A percentile compares a stretch with the other conserved stretches of the same genome.
These are phyloP conservation scores for Mycena vulgaris DNA, from an alignment of 768 basidiomycete species.

Conservation along the genomic window DNA sequence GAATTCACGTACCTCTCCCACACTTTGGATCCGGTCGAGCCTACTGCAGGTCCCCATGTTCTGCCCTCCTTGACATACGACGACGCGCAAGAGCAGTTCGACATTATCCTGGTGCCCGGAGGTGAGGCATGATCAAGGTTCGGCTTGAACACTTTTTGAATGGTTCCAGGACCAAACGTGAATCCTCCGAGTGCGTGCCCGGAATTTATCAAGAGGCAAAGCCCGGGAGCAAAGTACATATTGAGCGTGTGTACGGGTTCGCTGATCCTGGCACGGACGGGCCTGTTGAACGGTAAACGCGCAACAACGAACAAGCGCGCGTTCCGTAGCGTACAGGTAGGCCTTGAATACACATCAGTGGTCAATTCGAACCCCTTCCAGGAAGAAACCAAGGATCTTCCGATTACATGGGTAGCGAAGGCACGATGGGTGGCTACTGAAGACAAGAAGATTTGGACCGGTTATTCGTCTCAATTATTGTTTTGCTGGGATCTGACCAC, in stretches of 20 bases:
- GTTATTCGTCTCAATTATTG: background rate
- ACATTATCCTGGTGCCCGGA: slow-evolving; percentile 49
- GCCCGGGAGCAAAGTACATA: slow-evolving; percentile 49
- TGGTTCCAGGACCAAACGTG: slow-evolving; percentile 24
- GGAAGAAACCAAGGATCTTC: slow-evolving; percentile 42
- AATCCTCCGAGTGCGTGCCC: slow-evolving; percentile 31
- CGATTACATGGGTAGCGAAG: slow-evolving; percentile 53
- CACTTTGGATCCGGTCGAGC: slow-evolving; percentile 40
- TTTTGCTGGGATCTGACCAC: background rate
- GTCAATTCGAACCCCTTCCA: slow-evolving; percentile 1
- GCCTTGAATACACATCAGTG: background rate
- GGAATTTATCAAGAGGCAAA: slow-evolving; percentile 47
- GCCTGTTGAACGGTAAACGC: slow-evolving; percentile 49
- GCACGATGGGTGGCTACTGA: slow-evolving; percentile 54
- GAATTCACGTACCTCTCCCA: slow-evolving; percentile 43
- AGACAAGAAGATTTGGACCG: slow-evolving; percentile 58
- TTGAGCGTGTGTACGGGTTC: slow-evolving; percentile 54
- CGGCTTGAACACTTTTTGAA: background rate
- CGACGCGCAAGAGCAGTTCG: slow-evolving; percentile 44
- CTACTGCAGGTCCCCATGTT: slow-evolving; percentile 37
- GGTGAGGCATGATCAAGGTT: slow-evolving; percentile 33
- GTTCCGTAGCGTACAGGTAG: slow-evolving; percentile 47
- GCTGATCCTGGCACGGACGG: slow-evolving; percentile 51
- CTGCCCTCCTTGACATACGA: slow-evolving; percentile 44
- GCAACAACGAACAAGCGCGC: slow-evolving; percentile 56